Conservation (phyloP, 129 eudicot genomes). For the Saposhnikovia divaricata region DNA sequence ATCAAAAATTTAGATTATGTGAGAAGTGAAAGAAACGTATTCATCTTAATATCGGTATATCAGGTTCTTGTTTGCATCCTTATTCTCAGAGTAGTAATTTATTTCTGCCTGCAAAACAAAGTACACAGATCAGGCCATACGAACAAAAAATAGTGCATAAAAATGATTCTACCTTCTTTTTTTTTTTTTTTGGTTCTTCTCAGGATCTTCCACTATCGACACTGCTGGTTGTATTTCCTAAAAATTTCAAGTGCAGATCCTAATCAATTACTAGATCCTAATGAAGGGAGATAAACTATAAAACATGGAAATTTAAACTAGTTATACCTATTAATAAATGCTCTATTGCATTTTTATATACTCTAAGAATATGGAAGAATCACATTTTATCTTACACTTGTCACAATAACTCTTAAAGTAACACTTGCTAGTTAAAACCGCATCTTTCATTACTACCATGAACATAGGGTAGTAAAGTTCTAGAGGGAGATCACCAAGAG, state of each 20-base stretch:
- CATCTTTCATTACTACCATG: constrained; percentile 56
- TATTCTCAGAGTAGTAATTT: constrained; percentile 48
- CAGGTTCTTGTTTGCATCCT: constrained; percentile 69
- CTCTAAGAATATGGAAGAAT: neutral
- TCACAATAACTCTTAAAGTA: constrained; percentile 52
- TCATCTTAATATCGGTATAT: constrained; percentile 44
- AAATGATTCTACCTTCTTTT: too few species aligned
- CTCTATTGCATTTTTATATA: neutral
- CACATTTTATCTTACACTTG: constrained; percentile 20
- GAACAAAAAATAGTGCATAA: constrained; percentile 1
- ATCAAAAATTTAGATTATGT: neutral
- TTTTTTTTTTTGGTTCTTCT: too few species aligned
- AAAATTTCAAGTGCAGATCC: too few species aligned
- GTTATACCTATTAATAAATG: too few species aligned
- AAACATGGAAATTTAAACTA: too few species aligned
- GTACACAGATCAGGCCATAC: neutral
- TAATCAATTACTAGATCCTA: too few species aligned
- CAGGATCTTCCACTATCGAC: too few species aligned
- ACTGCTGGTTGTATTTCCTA: too few species aligned
- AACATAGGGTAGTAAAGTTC: constrained; percentile 50
- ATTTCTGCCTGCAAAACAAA: constrained; percentile 65
- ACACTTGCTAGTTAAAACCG: constrained; percentile 55
- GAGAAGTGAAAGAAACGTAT: neutral
- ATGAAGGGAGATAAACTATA: too few species aligned
- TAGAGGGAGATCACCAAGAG: constrained; percentile 47